Percentiles rank a stretch among this genome's conserved stretches.
Conservation (phyloP, 805 yeast genomes). For the Wickerhamiella cacticola region DNA sequence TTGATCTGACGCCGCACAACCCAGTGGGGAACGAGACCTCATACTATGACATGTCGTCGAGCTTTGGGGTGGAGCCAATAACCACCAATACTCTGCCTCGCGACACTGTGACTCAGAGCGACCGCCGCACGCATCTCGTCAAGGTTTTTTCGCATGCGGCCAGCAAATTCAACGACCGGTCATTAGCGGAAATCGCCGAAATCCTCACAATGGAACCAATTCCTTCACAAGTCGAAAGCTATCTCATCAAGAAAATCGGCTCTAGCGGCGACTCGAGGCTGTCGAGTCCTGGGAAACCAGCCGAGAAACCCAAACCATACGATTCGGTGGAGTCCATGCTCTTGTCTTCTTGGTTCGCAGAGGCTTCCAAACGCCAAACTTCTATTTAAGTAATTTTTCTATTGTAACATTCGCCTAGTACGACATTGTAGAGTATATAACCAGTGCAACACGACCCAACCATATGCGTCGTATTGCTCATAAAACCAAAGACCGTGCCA, state of each 20-base stretch:
- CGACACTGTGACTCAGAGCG: conserved; percentile 4
- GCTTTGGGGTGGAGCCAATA: neutral
- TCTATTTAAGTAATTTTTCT: neutral
- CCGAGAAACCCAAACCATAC: conserved; percentile 8
- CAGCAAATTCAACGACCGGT: conserved; percentile 21
- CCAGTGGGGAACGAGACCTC: neutral
- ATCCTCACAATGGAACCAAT: conserved; percentile 22
- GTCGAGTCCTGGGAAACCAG: neutral
- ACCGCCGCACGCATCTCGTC: conserved; percentile 17
- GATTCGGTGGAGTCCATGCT: conserved; percentile 23
- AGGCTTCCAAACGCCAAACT: conserved; percentile 1
- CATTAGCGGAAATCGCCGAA: conserved; percentile 21
- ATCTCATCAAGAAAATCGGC: conserved; percentile 20
- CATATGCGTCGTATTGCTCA: neutral
- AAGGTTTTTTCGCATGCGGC: conserved; percentile 22
- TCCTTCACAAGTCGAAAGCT: conserved; percentile 20
- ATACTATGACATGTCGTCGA: neutral
- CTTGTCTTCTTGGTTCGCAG: conserved; percentile 18
- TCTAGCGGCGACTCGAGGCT: conserved; percentile 14
- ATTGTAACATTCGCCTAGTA: too few relatives aligned
- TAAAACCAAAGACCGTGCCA: neutral
- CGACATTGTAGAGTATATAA: too few relatives aligned
- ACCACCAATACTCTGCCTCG: conserved; percentile 13
- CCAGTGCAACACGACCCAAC: too few relatives aligned
- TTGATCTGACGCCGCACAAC: conserved; percentile 9